A percentile compares a stretch with the other conserved stretches of the same genome.
Conservation (phyloP, 768 basidiomycete genomes). For the Boletus rubescentipes region DNA sequence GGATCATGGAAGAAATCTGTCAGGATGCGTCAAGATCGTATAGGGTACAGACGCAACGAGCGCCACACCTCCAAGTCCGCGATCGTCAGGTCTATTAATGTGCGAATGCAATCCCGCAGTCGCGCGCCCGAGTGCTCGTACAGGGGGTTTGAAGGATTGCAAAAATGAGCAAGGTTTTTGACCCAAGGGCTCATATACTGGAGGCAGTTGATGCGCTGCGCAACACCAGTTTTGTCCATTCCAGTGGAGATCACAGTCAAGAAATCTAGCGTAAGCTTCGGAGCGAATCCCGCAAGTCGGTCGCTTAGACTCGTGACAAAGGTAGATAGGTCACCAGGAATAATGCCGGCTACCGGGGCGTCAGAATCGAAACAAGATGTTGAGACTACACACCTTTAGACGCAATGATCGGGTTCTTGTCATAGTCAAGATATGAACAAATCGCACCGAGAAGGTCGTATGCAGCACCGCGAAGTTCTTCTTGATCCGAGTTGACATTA, state of each 20-base stretch:
- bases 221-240: slow-evolving; percentile 45
- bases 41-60: background rate
- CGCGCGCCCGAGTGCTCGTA: slow-evolving; percentile 73
- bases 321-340: slow-evolving; percentile 62
- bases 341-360: slow-evolving; percentile 54
- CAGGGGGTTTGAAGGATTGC: slow-evolving; percentile 63
- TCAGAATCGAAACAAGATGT: background rate
- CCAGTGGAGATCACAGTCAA: slow-evolving; percentile 78
- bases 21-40: slow-evolving; percentile 4
- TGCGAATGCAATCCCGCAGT: slow-evolving; percentile 79
- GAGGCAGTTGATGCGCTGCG: slow-evolving; percentile 69
- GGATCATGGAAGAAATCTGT: slow-evolving; percentile 64
- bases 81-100: slow-evolving; percentile 72
- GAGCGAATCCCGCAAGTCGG: slow-evolving; percentile 67
- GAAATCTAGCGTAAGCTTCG: slow-evolving; percentile 85
- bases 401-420: slow-evolving; percentile 67
- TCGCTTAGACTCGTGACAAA: slow-evolving; percentile 71
- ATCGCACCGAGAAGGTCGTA: slow-evolving; percentile 79
- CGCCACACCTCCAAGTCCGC: slow-evolving; percentile 63
- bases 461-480: slow-evolving; percentile 74
- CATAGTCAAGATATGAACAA: slow-evolving; percentile 74
- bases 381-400: slow-evolving; percentile 51
- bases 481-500: slow-evolving; percentile 70
- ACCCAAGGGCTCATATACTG: slow-evolving; percentile 91
- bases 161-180: slow-evolving; percentile 70